Base-by-base conservation (phyloP, 1,284 basidiomycete species). In the Gymnopus androsaceus region DNA sequence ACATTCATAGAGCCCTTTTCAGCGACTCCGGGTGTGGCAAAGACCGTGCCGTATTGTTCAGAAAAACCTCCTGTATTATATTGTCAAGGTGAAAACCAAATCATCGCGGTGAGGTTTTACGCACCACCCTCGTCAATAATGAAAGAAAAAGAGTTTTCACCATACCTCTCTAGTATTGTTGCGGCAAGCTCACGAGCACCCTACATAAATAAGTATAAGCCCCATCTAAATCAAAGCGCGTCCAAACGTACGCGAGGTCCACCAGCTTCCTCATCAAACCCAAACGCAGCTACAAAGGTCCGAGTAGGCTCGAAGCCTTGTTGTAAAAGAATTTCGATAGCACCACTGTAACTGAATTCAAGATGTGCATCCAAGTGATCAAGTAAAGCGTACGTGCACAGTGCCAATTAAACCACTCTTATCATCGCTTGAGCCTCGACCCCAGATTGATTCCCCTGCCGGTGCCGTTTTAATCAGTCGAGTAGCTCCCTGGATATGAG, bases 181-280 rank as follows among this genome's bases (percentile, higher is more conserved):
- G 66, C 45, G 12, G 71, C 70, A 37, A 85, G 65, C 34, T 71
- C 54, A 7, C 61, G 61, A 2, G 81, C 81, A 23, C 81, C 82
- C 72, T 74, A 52, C 8, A 37, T 14, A 33, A n/a, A 28, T 28
- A 1, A 33, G n/a, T 27, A 48, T 1, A n/a, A 15, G 47, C 25
- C 12, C 34, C 17, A 17, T 12, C 34, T 28, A 9, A 4, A 9
- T 4, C 3, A 8, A 15, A 27, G 4, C 30, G 40, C 7, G n/a
- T 38, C 17, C 17, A 44, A 11, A 51, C 59, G 14, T 57, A 70
- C 68, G 40, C 80, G 59, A n/a, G 25, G 46, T 2, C 80, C 82
- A 28, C 71, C 70, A 4, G 72, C 69, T 69, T 87, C 85, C 65
- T 87, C 85, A 66, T 87, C 85, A 56, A 81, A 81, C 11, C 85